Percentiles rank a stretch among this genome's conserved stretches.
Evolutionary conservation across 306 rosid genomes (phyloP).

Genomic region (Morella rubra): DNA sequence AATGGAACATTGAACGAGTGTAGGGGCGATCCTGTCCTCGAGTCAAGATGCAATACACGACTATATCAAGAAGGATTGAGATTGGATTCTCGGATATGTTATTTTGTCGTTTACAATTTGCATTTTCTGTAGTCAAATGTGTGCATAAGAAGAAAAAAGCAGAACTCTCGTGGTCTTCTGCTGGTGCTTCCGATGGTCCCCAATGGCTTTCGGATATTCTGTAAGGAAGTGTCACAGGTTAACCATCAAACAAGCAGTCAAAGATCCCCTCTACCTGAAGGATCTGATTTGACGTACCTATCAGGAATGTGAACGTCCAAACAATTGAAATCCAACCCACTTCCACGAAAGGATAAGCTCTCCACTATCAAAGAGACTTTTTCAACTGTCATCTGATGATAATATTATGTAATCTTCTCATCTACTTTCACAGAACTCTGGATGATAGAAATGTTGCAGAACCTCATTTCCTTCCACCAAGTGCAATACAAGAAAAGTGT

Average conservation of each 20-base stretch:
- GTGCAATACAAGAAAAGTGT: neutral
- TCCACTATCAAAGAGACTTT: neutral
- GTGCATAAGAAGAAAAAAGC: neutral
- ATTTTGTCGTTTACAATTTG: neutral
- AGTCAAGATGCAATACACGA: neutral
- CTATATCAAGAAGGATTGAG: neutral
- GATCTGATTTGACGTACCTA: no score
- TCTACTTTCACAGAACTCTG: neutral
- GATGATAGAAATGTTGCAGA: neutral
- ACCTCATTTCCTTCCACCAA: neutral
- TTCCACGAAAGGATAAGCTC: no score
- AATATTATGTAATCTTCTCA: neutral
- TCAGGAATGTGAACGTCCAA: no score
- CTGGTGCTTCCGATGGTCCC: neutral
- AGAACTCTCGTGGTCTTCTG: neutral
- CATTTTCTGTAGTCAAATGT: neutral
- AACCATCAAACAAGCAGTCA: no score
- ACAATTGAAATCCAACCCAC: no score
- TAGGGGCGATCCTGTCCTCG: neutral
- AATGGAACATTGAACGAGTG: neutral
- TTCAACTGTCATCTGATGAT: neutral
- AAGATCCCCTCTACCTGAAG: no score
- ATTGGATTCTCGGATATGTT: neutral
- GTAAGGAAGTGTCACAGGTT: no score
- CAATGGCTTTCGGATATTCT: no score